Evolutionary conservation across 2,329 filamentous ascomycete genomes (phyloP).

Genomic region (Pleoardoris graminearum): DNA sequence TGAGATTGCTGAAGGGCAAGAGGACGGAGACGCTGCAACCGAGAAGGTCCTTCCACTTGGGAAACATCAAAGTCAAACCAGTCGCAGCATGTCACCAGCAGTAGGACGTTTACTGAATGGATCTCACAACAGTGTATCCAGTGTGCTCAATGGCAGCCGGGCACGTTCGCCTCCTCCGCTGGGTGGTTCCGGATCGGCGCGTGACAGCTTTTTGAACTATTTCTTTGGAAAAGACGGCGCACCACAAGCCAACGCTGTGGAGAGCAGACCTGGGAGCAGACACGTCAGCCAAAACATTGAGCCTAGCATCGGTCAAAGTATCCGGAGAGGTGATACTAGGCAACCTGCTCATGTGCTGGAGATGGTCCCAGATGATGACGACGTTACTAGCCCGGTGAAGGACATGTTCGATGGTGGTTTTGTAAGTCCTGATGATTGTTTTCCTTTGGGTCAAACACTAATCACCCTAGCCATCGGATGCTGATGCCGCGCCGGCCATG

Average conservation of each 20-base stretch:
- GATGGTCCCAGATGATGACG: conserved; percentile 48
- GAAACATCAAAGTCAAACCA: conserved; percentile 62
- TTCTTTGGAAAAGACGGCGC: conserved; percentile 95
- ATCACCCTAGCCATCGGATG: conserved; percentile 41
- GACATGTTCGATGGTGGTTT: conserved; percentile 57
- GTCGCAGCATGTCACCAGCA: conserved; percentile 81
- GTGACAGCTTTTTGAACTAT: conserved; percentile 95
- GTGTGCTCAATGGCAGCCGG: conserved; percentile 68
- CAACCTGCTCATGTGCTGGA: conserved; percentile 48
- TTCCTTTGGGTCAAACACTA: conserved; percentile 15
- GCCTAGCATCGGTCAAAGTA: conserved; percentile 80
- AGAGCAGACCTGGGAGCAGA: conserved; percentile 53
- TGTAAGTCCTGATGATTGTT: conserved; percentile 53
- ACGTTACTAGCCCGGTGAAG: conserved; percentile 41
- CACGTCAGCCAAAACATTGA: conserved; percentile 80
- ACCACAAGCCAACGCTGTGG: conserved; percentile 45
- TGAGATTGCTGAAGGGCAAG: conserved; percentile 65
- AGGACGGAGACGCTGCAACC: conserved; percentile 56
- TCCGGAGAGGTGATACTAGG: conserved; percentile 70
- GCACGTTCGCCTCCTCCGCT: conserved; percentile 63
- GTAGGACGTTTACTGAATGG: conserved; percentile 69
- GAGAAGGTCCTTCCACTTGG: conserved; percentile 63
- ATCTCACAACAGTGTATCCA: conserved; percentile 57
- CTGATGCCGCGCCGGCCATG: conserved; percentile 75
- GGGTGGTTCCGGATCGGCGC: conserved; percentile 65